Conservation (phyloP, 208 protist genomes). For the Leishmania braziliensis region DNA sequence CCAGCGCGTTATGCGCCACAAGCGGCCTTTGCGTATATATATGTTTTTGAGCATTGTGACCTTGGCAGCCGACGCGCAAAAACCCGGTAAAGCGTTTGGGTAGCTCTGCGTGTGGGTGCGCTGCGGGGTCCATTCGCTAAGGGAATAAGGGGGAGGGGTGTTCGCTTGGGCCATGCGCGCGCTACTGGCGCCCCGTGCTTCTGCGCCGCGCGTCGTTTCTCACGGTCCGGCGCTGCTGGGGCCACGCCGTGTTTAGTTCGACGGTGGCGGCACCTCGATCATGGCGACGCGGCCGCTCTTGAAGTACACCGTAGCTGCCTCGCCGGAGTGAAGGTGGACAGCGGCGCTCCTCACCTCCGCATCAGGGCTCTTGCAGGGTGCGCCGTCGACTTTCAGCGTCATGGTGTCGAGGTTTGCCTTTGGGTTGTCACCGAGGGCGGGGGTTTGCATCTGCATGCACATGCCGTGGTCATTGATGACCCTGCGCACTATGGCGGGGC, state of each 20-base stretch:
- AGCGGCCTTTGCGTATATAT: too few species aligned
- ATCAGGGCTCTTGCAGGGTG: constrained; percentile 19
- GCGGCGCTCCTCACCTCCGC: constrained; percentile 38
- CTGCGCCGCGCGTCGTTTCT: neutral
- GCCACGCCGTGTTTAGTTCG: neutral
- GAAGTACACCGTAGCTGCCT: constrained; percentile 58
- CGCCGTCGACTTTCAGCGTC: constrained; percentile 38
- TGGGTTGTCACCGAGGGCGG: constrained; percentile 38
- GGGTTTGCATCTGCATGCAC: constrained; percentile 48
- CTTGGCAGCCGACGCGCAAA: too few species aligned
- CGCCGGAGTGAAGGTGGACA: constrained; percentile 63
- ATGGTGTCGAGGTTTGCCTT: constrained; percentile 36
- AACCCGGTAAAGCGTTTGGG: too few species aligned
- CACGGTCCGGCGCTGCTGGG: neutral
- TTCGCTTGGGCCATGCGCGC: too few species aligned
- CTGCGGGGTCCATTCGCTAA: too few species aligned
- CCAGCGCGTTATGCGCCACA: too few species aligned
- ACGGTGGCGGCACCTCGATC: constrained; percentile 34
- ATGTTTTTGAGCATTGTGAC: too few species aligned
- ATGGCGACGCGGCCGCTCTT: constrained; percentile 40
- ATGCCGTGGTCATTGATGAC: constrained; percentile 57
- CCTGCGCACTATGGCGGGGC: constrained; percentile 44
- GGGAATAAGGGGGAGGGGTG: too few species aligned
- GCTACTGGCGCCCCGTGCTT: too few species aligned
- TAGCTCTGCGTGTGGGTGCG: too few species aligned